These are phyloP conservation scores for Leccinum barrowsii DNA, from an alignment of 768 basidiomycete species.

Conservation along the genomic window DNA sequence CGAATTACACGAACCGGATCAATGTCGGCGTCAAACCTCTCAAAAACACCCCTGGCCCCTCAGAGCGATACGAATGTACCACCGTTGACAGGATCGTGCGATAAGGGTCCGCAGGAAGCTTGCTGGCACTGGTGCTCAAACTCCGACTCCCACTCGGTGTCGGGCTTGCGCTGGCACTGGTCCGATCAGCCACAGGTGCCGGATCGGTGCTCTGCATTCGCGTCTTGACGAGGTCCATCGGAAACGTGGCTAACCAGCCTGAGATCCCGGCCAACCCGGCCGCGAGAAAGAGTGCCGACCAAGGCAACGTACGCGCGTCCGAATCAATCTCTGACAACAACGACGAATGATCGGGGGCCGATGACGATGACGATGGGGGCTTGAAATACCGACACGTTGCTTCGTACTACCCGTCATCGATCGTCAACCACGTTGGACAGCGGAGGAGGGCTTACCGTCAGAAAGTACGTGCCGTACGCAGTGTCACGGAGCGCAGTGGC, in stretches of 20 bases:
- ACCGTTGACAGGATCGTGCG: conserved; percentile 57
- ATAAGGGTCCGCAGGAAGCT: conserved; percentile 46
- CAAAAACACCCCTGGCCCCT: conserved; percentile 71
- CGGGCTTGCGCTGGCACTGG: background rate
- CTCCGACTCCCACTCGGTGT: background rate
- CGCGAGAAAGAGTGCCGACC: conserved; percentile 62
- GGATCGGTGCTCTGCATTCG: conserved; percentile 61
- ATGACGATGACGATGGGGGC: conserved; percentile 6
- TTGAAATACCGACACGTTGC: conserved; percentile 54
- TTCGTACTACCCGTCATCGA: conserved; percentile 49
- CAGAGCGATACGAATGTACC: conserved; percentile 53
- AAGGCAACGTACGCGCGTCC: conserved; percentile 36
- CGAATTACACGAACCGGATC: conserved; percentile 48
- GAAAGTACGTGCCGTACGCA: conserved; percentile 86
- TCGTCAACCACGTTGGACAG: background rate
- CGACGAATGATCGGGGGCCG: conserved; percentile 30
- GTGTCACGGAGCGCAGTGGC: conserved; percentile 74
- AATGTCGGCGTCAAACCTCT: conserved; percentile 81
- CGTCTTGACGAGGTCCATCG: conserved; percentile 88
- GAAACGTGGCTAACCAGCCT: conserved; percentile 82
- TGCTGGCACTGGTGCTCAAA: background rate
- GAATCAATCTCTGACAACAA: conserved; percentile 41
- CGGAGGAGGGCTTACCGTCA: conserved; percentile 47
- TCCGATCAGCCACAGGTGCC: background rate
- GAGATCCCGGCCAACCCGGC: conserved; percentile 74